phyloP scores from a whole-genome alignment of 257 asterid species.

The Solanum pimpinellifolium region DNA sequence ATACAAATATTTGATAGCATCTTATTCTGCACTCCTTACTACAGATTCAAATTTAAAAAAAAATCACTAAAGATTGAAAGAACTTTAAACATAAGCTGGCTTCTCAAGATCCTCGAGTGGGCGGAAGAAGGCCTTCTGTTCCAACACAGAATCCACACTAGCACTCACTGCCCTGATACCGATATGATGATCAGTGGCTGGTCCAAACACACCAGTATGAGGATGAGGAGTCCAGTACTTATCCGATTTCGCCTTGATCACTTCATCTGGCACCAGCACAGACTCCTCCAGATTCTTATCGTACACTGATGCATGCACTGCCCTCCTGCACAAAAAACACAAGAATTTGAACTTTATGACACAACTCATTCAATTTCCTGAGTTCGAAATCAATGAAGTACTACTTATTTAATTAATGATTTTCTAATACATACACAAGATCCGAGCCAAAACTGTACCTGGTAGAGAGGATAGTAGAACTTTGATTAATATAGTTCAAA shows the following conservation, averaged over 20 bases:
- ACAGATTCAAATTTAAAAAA: neutral
- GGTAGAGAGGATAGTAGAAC: neutral
- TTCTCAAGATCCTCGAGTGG: constrained; percentile 77
- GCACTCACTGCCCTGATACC: neutral
- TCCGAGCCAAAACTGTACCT: neutral
- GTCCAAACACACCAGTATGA: constrained; percentile 83
- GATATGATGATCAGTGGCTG: constrained; percentile 29
- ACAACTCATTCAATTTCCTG: neutral
- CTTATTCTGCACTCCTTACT: neutral
- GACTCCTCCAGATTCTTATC: constrained; percentile 78
- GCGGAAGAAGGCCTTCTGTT: constrained; percentile 82
- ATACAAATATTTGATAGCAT: neutral
- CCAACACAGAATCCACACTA: constrained; percentile 46
- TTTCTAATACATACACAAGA: neutral
- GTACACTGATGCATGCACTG: constrained; percentile 59
- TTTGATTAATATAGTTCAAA: neutral
- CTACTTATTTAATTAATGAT: neutral
- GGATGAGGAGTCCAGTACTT: constrained; percentile 86
- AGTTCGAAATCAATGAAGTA: neutral
- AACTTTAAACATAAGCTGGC: constrained; percentile 9
- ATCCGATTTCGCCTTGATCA: constrained; percentile 34
- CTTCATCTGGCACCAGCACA: constrained; percentile 48
- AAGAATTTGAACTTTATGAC: neutral
- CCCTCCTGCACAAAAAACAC: constrained; percentile 33
- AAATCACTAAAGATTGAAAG: neutral